A percentile compares a stretch with the other conserved stretches of the same genome.
These are phyloP conservation scores for Ambispora gerdemannii DNA, from an alignment of 192 early-diverging fungal genomes.

Conservation along the genomic window DNA sequence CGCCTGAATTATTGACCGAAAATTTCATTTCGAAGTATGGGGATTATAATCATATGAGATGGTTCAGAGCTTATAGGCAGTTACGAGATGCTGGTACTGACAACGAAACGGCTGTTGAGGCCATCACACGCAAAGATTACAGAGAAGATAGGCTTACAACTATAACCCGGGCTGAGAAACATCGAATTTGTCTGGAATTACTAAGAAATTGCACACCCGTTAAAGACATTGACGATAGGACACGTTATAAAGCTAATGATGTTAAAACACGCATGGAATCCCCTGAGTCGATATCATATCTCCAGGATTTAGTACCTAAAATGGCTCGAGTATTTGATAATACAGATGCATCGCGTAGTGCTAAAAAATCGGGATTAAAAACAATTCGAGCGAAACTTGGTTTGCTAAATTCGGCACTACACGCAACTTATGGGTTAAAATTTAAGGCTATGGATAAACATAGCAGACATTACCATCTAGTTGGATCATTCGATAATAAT, in stretches of 20 bases:
- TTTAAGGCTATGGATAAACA: slow-evolving; percentile 19
- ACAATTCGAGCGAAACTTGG: slow-evolving; percentile 3
- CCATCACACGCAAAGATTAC: neutral
- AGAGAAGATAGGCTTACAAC: slow-evolving; percentile 13
- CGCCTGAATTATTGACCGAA: neutral
- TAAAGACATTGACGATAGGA: slow-evolving; percentile 1
- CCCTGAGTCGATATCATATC: neutral
- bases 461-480: slow-evolving; percentile 17
- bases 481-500: slow-evolving; percentile 7
- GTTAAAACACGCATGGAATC: slow-evolving; percentile 1
- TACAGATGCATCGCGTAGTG: slow-evolving; percentile 22
- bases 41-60: neutral
- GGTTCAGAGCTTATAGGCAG: slow-evolving; percentile 11
- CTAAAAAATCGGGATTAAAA: slow-evolving; percentile 26
- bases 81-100: slow-evolving; percentile 17
- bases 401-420: slow-evolving; percentile 3
- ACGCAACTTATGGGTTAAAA: slow-evolving; percentile 8
- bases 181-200: slow-evolving; percentile 19
- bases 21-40: slow-evolving; percentile 12
- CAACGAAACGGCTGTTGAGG: slow-evolving; percentile 14
- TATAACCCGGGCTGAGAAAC: neutral
- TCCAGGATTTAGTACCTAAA: slow-evolving; percentile 10
- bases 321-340: slow-evolving; percentile 20
- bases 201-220: neutral
- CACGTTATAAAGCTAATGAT: slow-evolving; percentile 1